Evolutionary conservation across 805 yeast species (phyloP), one percentile per base, ranked within the genome.

Genomic region (Kazachstania psychrophila): DNA sequence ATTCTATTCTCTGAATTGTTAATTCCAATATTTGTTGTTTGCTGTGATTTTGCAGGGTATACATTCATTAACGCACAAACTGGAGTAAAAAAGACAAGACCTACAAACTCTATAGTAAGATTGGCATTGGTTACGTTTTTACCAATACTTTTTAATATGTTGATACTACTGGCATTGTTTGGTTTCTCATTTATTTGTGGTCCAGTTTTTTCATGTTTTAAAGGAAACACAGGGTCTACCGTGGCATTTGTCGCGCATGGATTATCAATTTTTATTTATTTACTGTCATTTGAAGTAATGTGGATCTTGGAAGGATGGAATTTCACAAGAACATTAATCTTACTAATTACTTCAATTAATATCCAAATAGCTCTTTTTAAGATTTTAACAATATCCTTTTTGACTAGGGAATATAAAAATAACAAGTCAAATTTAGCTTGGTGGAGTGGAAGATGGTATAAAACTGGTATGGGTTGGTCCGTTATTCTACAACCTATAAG

Each of bases 21-120:
- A 33, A 72, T 85, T 28, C 92, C 95, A 31, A 51, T 79, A 26
- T 57, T 83, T 41, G 77, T 77, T 49, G 76, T 92, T 13, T 72
- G 77, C 19, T 76, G 78, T 47, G 71, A 81, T 33, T 72, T 80
- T 39, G 61, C 77, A 36, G 88, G 95, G 0, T 89, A 75, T 58
- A 66, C 78, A 36, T 89, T 82, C 51, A 79, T 83, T 50, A 88
- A 87, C 59, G 69, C 95, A 1, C 96, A 86, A 63, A 84, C 79
- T 23, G 96, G 96, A 22, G 95, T 86, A 1, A 43, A 48, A 33
- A 48, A 60, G 36, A 62, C 72, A n/a, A 44, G 60, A 39, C 65
- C 70, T 2, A 69, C 75, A 6, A 74, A 78, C 54, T 72, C 89
- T 0, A 51, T 82, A 0, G 44, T 80, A 10, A 68, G 96, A 39